Conservation (phyloP, 441 rosid genomes). For the Corymbia citriodora region DNA sequence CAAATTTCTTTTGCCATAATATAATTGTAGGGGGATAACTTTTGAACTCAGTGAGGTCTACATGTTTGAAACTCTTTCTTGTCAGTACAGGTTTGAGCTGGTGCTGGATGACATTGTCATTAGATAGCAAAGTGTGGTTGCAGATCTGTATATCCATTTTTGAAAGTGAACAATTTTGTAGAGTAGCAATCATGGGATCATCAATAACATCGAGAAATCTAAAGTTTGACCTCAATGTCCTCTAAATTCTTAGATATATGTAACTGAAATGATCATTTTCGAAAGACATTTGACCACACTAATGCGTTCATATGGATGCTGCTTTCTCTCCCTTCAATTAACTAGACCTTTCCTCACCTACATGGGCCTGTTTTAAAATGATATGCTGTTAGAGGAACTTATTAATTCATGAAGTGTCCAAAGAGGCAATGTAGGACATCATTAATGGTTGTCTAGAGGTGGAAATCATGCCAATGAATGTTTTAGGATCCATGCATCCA, state of each 20-base stretch:
- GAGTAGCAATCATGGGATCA: not conserved
- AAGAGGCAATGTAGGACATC: not conserved
- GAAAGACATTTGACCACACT: not conserved
- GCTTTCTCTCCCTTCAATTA: not conserved
- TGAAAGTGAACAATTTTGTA: not conserved
- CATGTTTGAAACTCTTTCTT: not conserved
- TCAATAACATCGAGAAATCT: not conserved
- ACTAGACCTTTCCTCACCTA: not conserved
- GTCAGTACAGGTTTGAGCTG: not conserved
- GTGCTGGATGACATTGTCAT: not conserved
- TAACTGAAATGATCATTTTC: not conserved
- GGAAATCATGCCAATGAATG: not conserved
- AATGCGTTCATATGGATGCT: not conserved
- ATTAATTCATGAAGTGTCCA: not conserved
- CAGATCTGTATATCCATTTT: not conserved
- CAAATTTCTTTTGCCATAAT: not conserved
- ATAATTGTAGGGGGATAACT: not conserved
- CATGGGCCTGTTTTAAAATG: not conserved
- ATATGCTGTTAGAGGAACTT: not conserved
- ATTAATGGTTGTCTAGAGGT: not conserved
- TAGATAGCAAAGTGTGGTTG: not conserved
- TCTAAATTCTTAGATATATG: not conserved
- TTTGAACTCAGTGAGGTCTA: not conserved
- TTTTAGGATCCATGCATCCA: not conserved
- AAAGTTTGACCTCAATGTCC: not conserved